phyloP scores from a whole-genome alignment of 371 early-diverging fungal species.

The Fennellomyces sp. region DNA sequence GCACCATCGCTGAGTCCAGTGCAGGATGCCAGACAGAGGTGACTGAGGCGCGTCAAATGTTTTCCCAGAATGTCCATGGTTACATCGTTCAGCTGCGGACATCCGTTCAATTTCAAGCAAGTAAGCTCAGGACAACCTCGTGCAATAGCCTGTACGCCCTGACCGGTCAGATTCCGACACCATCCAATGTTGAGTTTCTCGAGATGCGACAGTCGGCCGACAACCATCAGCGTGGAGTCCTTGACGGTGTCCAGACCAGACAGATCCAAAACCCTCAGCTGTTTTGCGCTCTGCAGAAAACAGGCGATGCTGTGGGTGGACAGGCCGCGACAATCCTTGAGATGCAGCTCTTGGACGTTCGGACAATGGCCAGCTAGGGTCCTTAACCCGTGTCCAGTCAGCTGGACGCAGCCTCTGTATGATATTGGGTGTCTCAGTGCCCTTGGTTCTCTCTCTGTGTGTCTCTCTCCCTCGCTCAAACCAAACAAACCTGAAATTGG shows the following conservation, averaged over 20 bases:
- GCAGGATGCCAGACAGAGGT: constrained; percentile 54
- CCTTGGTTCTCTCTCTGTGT: too few species aligned
- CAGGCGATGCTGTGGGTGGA: constrained; percentile 51
- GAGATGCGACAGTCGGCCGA: constrained; percentile 34
- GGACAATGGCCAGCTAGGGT: constrained; percentile 55
- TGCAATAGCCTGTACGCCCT: constrained; percentile 38
- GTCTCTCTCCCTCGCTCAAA: too few species aligned
- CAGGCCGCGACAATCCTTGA: constrained; percentile 52
- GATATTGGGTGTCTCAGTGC: background rate
- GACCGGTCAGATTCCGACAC: constrained; percentile 58
- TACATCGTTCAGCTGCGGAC: constrained; percentile 45
- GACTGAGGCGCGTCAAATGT: constrained; percentile 38
- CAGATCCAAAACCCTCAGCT: constrained; percentile 46
- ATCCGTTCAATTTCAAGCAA: constrained; percentile 53
- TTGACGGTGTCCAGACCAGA: constrained; percentile 52
- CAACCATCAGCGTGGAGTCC: constrained; percentile 43
- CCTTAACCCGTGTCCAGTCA: constrained; percentile 51
- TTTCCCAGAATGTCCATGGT: constrained; percentile 42
- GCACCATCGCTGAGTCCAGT: constrained; percentile 46
- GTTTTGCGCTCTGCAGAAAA: constrained; percentile 37
- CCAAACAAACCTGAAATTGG: constrained; percentile 56
- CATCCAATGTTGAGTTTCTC: constrained; percentile 53
- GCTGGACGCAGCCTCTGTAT: constrained; percentile 59
- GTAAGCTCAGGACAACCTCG: constrained; percentile 37
- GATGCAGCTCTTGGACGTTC: constrained; percentile 48